phyloP scores from a whole-genome alignment of 179 eudicot species.

The Silene coronaria region DNA sequence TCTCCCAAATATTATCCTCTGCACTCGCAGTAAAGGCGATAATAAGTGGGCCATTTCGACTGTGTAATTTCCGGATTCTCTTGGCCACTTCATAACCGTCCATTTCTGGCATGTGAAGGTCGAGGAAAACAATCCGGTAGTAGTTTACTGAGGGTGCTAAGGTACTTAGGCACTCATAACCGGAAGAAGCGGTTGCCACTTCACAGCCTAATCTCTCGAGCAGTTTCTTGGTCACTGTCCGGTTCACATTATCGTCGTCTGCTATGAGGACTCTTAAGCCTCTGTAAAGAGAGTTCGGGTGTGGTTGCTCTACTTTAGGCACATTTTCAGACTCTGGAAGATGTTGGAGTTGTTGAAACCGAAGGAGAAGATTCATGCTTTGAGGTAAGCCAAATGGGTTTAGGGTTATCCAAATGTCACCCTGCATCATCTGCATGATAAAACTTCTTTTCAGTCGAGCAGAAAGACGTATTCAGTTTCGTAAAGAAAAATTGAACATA shows the following conservation, averaged over 20 bases:
- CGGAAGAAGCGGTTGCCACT: slow-evolving; percentile 31
- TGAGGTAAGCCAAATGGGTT: slow-evolving; percentile 31
- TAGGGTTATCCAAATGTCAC: slow-evolving; percentile 40
- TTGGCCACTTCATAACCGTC: slow-evolving; percentile 43
- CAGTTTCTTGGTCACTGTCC: slow-evolving; percentile 35
- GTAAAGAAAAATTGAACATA: neutral
- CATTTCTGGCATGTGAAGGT: slow-evolving; percentile 46
- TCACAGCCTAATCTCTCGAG: slow-evolving; percentile 44
- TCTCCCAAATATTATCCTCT: slow-evolving; percentile 41
- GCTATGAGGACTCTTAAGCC: slow-evolving; percentile 36
- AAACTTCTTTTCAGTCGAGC: neutral
- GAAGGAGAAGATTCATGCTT: slow-evolving; percentile 36
- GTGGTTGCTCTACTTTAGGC: slow-evolving; percentile 8
- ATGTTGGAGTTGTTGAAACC: slow-evolving; percentile 28
- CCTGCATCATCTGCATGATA: slow-evolving; percentile 43
- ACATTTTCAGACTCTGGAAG: slow-evolving; percentile 17
- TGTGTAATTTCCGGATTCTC: slow-evolving; percentile 31
- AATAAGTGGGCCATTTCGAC: slow-evolving; percentile 31
- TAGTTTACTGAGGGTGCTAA: slow-evolving; percentile 28
- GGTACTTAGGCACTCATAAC: slow-evolving; percentile 36
- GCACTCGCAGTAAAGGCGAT: slow-evolving; percentile 43
- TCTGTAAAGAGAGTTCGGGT: slow-evolving; percentile 22
- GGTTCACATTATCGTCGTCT: slow-evolving; percentile 41
- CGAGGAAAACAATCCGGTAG: slow-evolving; percentile 35
- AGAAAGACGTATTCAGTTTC: neutral